Evolutionary conservation across 2,329 filamentous ascomycete genomes (phyloP), one percentile per base, ranked within the genome.

Genomic region (Aspergillus phoenicis): DNA sequence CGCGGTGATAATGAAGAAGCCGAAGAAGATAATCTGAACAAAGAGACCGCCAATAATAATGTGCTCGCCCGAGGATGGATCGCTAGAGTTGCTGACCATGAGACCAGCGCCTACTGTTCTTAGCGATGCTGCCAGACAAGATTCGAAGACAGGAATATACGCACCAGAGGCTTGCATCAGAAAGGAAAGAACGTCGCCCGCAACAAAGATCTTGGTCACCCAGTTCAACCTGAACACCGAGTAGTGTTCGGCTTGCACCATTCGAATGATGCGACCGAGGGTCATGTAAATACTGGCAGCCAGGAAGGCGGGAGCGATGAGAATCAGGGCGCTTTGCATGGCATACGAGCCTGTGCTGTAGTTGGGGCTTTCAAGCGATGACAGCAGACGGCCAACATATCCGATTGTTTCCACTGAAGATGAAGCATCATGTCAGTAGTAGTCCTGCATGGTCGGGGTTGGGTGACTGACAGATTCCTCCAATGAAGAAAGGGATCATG

Each of bases 361-460:
- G 43, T 70, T 26, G 8, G 71, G 69, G 3, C 67, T 45, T 58
- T 83, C 70, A 0, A 64, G 56, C 0, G 75, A 72, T 0, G 80
- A 81, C 22, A 82, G 65, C 4, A 80, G 72, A 57, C 85, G 81
- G 11, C 80, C 82, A 41, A 83, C 68, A 65, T 85, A 86, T 15
- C 84, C 84, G 20, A 85, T 73, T 0, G 74, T 70, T 66, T 86
- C 82, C 68, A 85, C 82, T 84, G 38, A 22, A 30, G 8, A 11
- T 30, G 10, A 11, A 28, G 6, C 26, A 20, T 56, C 5, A 28
- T 7, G 24, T 39, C 47, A 20, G 17, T 20, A 30, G 10, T 45
- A 6, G 6, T 41, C 28, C 5, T 13, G 1, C 24, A 20, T 20
- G 20, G 20, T 20, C 20, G 20, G 20, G 20, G 20, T 20, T 20